Conservation (phyloP, 208 protist species). For the Trypanosoma melophagium region DNA sequence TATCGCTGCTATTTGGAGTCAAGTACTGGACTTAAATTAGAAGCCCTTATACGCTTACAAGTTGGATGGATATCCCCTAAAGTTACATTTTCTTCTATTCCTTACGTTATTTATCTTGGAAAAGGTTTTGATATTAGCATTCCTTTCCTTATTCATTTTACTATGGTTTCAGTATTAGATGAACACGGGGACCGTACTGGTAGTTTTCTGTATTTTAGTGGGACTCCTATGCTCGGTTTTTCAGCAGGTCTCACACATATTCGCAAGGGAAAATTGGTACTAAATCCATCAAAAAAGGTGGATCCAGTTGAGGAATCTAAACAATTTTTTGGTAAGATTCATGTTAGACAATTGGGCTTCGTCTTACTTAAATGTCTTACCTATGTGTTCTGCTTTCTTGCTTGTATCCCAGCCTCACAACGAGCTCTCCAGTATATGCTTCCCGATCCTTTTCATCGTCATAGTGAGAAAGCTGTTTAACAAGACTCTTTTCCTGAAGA, state of each 20-base stretch:
- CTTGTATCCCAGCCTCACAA: slow-evolving; percentile 73
- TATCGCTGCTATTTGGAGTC: slow-evolving; percentile 76
- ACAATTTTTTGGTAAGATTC: slow-evolving; percentile 74
- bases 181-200: slow-evolving; percentile 79
- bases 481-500: no score
- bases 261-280: slow-evolving; percentile 58
- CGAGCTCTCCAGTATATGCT: slow-evolving; percentile 59
- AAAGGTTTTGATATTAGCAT: slow-evolving; percentile 77
- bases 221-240: slow-evolving; percentile 80
- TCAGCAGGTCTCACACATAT: slow-evolving; percentile 64
- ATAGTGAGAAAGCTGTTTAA: slow-evolving; percentile 43
- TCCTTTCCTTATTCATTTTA: slow-evolving; percentile 82
- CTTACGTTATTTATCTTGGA: slow-evolving; percentile 76
- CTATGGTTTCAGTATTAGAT: slow-evolving; percentile 80
- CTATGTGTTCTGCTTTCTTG: slow-evolving; percentile 59
- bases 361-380: slow-evolving; percentile 60
- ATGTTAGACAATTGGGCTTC: slow-evolving; percentile 80
- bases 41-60: slow-evolving; percentile 73
- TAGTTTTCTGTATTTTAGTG: slow-evolving; percentile 82
- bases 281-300: slow-evolving; percentile 67
- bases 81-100: slow-evolving; percentile 67
- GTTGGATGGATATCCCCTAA: slow-evolving; percentile 88
- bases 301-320: slow-evolving; percentile 61
- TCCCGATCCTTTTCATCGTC: slow-evolving; percentile 73
- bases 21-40: slow-evolving; percentile 61